These are phyloP conservation scores for Heritiera fomes DNA, from an alignment of 345 rosid species.

Conservation along the genomic window DNA sequence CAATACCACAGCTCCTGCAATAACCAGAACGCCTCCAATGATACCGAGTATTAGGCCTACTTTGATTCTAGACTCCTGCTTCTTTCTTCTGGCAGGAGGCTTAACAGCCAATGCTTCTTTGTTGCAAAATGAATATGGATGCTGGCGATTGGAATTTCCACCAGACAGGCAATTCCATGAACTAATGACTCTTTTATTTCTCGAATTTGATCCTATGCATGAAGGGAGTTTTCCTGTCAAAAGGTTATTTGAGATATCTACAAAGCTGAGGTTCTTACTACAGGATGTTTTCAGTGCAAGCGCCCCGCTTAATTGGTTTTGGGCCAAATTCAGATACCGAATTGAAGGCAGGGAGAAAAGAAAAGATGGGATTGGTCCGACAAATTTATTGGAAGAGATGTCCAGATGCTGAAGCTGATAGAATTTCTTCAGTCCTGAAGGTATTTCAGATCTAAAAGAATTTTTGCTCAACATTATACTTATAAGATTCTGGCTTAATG, in stretches of 20 bases:
- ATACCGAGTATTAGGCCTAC: constrained; percentile 57
- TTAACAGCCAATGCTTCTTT: constrained; percentile 76
- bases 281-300: constrained; percentile 54
- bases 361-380: constrained; percentile 60
- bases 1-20: constrained; percentile 41
- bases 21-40: constrained; percentile 54
- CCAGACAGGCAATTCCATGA: constrained; percentile 78
- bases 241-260: constrained; percentile 74
- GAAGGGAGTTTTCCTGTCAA: constrained; percentile 67
- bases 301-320: constrained; percentile 59
- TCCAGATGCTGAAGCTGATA: constrained; percentile 56
- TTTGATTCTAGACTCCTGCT: constrained; percentile 37
- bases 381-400: constrained; percentile 55
- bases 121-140: constrained; percentile 65
- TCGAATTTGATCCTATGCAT: constrained; percentile 47
- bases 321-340: constrained; percentile 49
- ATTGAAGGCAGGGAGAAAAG: constrained; percentile 64
- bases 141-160: constrained; percentile 55
- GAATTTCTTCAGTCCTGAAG: constrained; percentile 43
- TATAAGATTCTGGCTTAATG: constrained; percentile 45
- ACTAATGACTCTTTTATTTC: constrained; percentile 56
- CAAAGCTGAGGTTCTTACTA: constrained; percentile 43
- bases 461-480: constrained; percentile 53
- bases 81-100: constrained; percentile 38
- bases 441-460: constrained; percentile 64